Evolutionary conservation across 2,329 filamentous ascomycete genomes (phyloP), one percentile per base, ranked within the genome.

Genomic region (Trichoderma pleuroti): DNA sequence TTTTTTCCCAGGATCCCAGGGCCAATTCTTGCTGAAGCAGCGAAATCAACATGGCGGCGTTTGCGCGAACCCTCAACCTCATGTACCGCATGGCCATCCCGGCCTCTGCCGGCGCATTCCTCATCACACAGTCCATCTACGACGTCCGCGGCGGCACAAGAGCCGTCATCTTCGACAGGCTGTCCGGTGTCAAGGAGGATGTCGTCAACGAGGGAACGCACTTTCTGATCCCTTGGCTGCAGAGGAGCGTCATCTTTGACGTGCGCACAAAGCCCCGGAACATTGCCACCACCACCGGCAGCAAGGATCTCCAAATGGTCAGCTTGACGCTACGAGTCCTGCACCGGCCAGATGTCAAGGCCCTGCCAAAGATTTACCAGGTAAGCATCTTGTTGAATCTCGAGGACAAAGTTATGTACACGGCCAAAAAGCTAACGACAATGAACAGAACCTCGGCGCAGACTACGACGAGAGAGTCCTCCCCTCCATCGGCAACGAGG

Each of bases 261-360:
- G 96, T 99, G 75, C 91, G 96, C 74, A 99, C 97, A 71, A 97
- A 97, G 88, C 96, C 96, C 73, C 89, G 96, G 80, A 98, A 97
- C 82, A 98, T 99, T 81, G 93, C 92, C 75, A 99, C 96, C 32
- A 99, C 96, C 28, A 99, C 96, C 14, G 96, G 96, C 71, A 95
- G 92, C 88, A 99, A 99, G 89, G 96, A 99, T 85, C 84, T 99
- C 87, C 96, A 99, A 86, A 99, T 99, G 96, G 96, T 99, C 79
- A 98, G 94, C 87, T 88, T 99, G 87, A 99, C 96, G 68, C 87
- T 99, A 80, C 89, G 96, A 82, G 96, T 99, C 74, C 84, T 99
- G 82, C 95, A 98, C 84, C 88, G 97, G 76, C 96, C 97, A 7
- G 95, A 97, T 70, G 95, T 99, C 77, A 90, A 93, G 86, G 89